These are phyloP conservation scores for Heteromeles arbutifolia DNA, from an alignment of 306 rosid species.

Conservation along the genomic window DNA sequence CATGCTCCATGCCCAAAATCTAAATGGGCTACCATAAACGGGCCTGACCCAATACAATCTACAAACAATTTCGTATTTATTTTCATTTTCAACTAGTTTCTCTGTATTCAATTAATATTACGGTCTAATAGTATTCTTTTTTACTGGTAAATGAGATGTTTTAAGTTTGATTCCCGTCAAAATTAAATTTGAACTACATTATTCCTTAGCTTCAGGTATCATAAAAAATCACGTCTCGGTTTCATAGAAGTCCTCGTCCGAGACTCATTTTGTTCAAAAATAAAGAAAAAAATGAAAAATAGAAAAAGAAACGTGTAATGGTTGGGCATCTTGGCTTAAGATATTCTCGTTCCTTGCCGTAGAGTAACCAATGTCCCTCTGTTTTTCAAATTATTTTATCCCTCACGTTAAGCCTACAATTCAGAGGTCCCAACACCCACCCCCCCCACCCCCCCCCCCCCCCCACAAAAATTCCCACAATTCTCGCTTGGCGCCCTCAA, in stretches of 20 bases:
- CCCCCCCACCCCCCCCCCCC: no score
- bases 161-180: accelerated
- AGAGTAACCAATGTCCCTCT: constrained; percentile 28
- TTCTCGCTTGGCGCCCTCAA: neutral
- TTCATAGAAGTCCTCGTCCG: neutral
- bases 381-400: constrained; percentile 11
- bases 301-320: neutral
- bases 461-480: neutral
- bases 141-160: no score
- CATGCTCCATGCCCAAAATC: neutral
- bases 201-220: accelerated
- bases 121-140: no score
- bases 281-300: no score
- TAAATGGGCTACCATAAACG: neutral
- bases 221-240: no score
- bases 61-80: neutral
- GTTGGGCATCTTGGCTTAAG: constrained; percentile 38
- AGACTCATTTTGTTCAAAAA: neutral
- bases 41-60: neutral
- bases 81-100: no score
- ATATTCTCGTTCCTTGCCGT: constrained; percentile 57
- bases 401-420: constrained; percentile 15
- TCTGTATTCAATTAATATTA: no score
- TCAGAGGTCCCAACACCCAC: neutral
- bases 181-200: no score